phyloP scores from a whole-genome alignment of 1,284 basidiomycete genomes.

The Pholiota adiposa region DNA sequence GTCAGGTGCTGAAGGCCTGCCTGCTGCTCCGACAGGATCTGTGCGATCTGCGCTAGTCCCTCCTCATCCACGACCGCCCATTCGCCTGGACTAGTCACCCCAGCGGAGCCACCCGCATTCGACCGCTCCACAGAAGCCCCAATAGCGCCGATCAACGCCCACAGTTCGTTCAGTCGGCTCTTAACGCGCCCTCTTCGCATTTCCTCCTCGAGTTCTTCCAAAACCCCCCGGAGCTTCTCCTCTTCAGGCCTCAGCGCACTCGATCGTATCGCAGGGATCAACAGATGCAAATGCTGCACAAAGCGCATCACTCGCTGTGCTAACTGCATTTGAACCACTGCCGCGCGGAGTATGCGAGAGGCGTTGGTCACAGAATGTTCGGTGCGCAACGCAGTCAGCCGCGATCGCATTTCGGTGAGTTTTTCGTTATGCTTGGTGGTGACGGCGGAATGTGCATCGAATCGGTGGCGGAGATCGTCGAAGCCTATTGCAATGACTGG shows the following conservation, averaged over 20 bases:
- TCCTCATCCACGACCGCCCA: conserved; percentile 90
- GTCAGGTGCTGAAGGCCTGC: conserved; percentile 80
- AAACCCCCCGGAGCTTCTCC: conserved; percentile 66
- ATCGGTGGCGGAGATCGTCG: conserved; percentile 80
- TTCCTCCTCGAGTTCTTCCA: conserved; percentile 82
- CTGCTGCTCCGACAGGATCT: conserved; percentile 82
- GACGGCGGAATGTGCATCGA: conserved; percentile 78
- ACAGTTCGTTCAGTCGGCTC: conserved; percentile 81
- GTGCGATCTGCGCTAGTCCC: conserved; percentile 75
- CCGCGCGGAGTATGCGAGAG: conserved; percentile 69
- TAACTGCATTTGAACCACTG: conserved; percentile 73
- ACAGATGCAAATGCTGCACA: conserved; percentile 77
- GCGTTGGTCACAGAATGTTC: conserved; percentile 73
- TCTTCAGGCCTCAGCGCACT: conserved; percentile 85
- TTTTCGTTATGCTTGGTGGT: conserved; percentile 77
- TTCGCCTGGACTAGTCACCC: conserved; percentile 52
- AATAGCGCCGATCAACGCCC: conserved; percentile 85
- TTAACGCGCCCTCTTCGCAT: conserved; percentile 71
- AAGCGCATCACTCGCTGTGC: conserved; percentile 77
- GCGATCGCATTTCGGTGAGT: conserved; percentile 73
- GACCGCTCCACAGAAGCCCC: conserved; percentile 63
- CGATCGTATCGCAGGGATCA: conserved; percentile 79
- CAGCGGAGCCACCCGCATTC: conserved; percentile 51
- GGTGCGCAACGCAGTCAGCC: conserved; percentile 66
- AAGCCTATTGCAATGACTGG: conserved; percentile 85